These are phyloP conservation scores for Pythium diclinum DNA, from an alignment of 352 stramenopile genomes.

Conservation along the genomic window DNA sequence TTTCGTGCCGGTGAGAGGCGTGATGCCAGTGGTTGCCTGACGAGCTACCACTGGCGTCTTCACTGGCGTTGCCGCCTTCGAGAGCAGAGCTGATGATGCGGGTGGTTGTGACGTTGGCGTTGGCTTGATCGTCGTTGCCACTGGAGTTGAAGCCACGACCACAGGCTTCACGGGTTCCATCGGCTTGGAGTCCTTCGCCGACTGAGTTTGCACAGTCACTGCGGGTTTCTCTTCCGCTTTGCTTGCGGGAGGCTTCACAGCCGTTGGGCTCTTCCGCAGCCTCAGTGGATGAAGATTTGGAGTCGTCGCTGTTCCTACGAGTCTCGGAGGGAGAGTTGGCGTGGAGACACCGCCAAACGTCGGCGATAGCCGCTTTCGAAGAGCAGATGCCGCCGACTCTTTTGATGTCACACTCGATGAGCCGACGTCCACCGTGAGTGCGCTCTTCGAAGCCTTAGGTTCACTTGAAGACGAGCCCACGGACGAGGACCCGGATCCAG, in stretches of 20 bases:
- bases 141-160: neutral
- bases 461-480: neutral
- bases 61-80: slow-evolving; percentile 2
- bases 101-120: neutral
- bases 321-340: slow-evolving; percentile 10
- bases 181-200: neutral
- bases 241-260: neutral
- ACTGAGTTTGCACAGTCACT: neutral
- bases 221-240: neutral
- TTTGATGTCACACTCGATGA: neutral
- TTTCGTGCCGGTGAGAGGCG: slow-evolving; percentile 6
- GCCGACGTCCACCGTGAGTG: neutral
- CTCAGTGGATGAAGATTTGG: slow-evolving; percentile 25
- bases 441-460: neutral
- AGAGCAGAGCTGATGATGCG: neutral
- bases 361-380: slow-evolving; percentile 16
- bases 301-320: slow-evolving; percentile 1
- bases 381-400: neutral
- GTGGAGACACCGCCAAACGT: slow-evolving; percentile 15
- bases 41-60: neutral
- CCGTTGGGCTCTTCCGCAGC: slow-evolving; percentile 20
- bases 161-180: neutral
- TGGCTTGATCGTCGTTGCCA: neutral
- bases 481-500: neutral
- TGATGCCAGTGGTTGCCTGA: slow-evolving; percentile 2